phyloP scores from a whole-genome alignment of 1,284 basidiomycete genomes.

The Trametes sp. region DNA sequence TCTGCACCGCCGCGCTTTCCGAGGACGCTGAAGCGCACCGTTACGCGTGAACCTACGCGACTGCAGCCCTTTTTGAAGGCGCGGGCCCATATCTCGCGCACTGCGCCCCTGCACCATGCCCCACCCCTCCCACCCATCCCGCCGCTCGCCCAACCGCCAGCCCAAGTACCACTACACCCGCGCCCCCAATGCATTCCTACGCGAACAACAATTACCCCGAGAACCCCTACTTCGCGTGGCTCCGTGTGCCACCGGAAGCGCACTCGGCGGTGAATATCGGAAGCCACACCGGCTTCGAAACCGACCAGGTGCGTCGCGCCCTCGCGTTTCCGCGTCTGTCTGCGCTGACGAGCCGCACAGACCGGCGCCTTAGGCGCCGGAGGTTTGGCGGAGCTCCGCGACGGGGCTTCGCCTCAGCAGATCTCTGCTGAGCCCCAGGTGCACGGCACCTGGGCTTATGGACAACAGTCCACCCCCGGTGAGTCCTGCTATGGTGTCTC shows the following conservation, averaged over 20 bases:
- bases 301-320: not conserved
- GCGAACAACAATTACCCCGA: not conserved
- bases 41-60: not conserved
- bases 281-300: not conserved
- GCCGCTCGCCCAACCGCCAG: too few relatives aligned
- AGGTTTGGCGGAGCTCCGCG: not conserved
- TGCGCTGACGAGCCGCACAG: not conserved
- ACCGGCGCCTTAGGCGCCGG: too few relatives aligned
- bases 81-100: conserved; percentile 2
- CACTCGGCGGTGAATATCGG: conserved; percentile 10
- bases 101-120: not conserved
- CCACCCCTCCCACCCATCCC: not conserved
- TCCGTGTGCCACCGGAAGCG: not conserved
- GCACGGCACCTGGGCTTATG: not conserved
- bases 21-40: not conserved
- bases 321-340: too few relatives aligned
- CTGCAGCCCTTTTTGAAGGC: conserved; percentile 7
- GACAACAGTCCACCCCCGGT: not conserved
- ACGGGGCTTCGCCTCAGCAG: not conserved
- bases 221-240: too few relatives aligned
- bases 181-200: not conserved
- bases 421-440: not conserved
- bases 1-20: too few relatives aligned
- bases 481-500: not conserved
- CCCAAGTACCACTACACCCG: not conserved